A percentile compares a stretch with the other conserved stretches of the same genome.
Conservation (phyloP, 2,329 filamentous ascomycete species). For the Arachnomyces sp. region DNA sequence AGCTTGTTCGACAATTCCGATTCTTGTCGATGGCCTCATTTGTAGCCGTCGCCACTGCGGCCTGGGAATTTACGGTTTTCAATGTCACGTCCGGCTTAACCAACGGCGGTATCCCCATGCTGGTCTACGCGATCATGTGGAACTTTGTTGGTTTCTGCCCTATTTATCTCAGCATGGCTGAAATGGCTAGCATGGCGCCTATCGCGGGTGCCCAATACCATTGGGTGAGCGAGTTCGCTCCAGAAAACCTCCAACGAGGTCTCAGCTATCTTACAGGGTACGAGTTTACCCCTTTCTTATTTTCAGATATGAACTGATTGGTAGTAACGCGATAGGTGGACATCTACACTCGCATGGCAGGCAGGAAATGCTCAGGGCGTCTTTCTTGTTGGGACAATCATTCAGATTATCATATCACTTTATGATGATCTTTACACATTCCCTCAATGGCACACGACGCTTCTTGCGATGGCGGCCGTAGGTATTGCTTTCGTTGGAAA, state of each 20-base stretch:
- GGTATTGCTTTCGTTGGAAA: slow-evolving; percentile 34
- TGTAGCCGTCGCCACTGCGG: slow-evolving; percentile 6
- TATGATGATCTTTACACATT: slow-evolving; percentile 30
- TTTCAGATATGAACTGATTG: too few relatives aligned
- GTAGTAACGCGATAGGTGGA: too few relatives aligned
- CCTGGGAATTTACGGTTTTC: slow-evolving; percentile 9
- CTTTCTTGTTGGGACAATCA: slow-evolving; percentile 37
- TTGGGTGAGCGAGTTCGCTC: slow-evolving; percentile 29
- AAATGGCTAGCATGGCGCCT: slow-evolving; percentile 17
- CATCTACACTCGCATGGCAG: slow-evolving; percentile 38
- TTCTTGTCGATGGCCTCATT: slow-evolving; percentile 11
- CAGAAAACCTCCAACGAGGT: slow-evolving; percentile 22
- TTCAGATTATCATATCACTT: slow-evolving; percentile 34
- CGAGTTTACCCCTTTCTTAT: too few relatives aligned
- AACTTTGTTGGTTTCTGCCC: slow-evolving; percentile 10
- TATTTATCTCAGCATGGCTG: slow-evolving; percentile 11
- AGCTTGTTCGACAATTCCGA: slow-evolving; percentile 10
- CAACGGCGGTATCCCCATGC: slow-evolving; percentile 7
- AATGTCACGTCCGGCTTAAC: slow-evolving; percentile 5
- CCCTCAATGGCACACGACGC: slow-evolving; percentile 38
- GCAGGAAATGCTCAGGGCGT: slow-evolving; percentile 36
- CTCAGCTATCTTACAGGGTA: slow-evolving; percentile 29
- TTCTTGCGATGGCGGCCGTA: slow-evolving; percentile 37
- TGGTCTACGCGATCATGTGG: slow-evolving; percentile 11
- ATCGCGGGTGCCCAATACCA: slow-evolving; percentile 33